phyloP scores from a whole-genome alignment of 2,329 filamentous ascomycete genomes.

The Fusarium coffeatum region DNA sequence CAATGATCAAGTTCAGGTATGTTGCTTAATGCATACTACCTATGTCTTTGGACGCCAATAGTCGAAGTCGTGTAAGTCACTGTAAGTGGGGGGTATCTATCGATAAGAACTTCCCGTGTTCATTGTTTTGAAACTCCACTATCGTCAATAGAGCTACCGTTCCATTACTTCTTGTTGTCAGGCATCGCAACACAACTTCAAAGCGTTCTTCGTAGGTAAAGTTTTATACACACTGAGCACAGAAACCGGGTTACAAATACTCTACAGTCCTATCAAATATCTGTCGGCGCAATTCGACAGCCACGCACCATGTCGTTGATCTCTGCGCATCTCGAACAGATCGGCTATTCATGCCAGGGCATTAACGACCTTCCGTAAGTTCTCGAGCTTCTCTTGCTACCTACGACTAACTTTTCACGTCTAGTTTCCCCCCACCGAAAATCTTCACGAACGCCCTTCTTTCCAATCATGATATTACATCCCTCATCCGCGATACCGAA shows the following conservation, averaged over 20 bases:
- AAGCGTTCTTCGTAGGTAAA: not conserved
- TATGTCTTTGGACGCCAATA: not conserved
- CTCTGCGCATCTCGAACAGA: slow-evolving; percentile 79
- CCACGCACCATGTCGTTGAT: slow-evolving; percentile 72
- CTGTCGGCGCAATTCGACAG: not conserved
- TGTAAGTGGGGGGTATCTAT: slow-evolving; percentile 19
- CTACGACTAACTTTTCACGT: slow-evolving; percentile 2
- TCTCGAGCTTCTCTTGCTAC: not conserved
- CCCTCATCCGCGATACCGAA: slow-evolving; percentile 94
- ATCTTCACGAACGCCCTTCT: slow-evolving; percentile 96
- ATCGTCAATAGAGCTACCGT: slow-evolving; percentile 21
- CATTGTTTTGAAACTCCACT: slow-evolving; percentile 39
- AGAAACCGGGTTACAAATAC: not conserved
- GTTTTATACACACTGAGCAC: not conserved
- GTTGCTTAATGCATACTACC: not conserved
- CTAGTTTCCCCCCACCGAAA: slow-evolving; percentile 87
- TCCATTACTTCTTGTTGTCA: not conserved
- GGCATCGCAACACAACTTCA: not conserved
- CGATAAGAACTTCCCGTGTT: slow-evolving; percentile 33
- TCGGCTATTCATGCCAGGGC: slow-evolving; percentile 78
- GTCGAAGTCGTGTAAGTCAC: slow-evolving; percentile 7
- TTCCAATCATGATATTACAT: slow-evolving; percentile 89
- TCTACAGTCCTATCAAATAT: not conserved
- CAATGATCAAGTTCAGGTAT: not conserved
- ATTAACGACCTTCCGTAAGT: slow-evolving; percentile 79